Evolutionary conservation across 495 filamentous ascomycete genomes (phyloP), one percentile per base, ranked within the genome.

Genomic region (Aspergillus steynii): DNA sequence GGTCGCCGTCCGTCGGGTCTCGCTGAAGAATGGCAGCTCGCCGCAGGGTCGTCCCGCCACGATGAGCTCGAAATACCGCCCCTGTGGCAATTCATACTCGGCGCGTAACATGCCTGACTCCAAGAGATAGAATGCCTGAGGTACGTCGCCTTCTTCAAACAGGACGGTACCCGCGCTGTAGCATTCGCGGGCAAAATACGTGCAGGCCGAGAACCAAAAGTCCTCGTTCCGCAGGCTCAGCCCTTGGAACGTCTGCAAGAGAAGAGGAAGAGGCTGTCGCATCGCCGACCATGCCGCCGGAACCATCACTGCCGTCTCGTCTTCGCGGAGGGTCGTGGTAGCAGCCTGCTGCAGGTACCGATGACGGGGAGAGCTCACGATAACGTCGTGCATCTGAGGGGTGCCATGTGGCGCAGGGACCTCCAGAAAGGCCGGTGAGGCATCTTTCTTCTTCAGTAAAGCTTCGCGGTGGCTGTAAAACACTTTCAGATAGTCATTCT

Each of bases 41-140:
- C 95, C 95, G 68, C 94, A 97, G 9, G 95, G 97, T 28, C 94
- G 93, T 27, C 95, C 95, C 7, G 92, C 92, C 2, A 97, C 90
- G 48, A 99, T 96, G 62, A 91, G 88, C 70, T 99, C 95, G 52
- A 86, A 93, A 66, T 92, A 90, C 63, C 84, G 83, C 5, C 96
- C 95, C 71, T 97, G 95, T 1, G 94, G 91, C 20, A 93, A 81
- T 34, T 94, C 84, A 69, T 98, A 99, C 64, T 95, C 92, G 1
- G 88, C 91, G 42, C 92, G 85, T 31, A 99, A 82, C 69, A 97
- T 92, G 32, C 95, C 95, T 3, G 84, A 81, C 74, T 98, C 92
- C 3, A 99, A 73, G n/a, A 99, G 83, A 68, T 96, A 97, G 74
- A 99, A 98, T 27, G 86, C 90, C 26, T 87, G 83, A 0, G 89